phyloP scores from a whole-genome alignment of 2,329 filamentous ascomycete genomes.

The Massarina eburnea region DNA sequence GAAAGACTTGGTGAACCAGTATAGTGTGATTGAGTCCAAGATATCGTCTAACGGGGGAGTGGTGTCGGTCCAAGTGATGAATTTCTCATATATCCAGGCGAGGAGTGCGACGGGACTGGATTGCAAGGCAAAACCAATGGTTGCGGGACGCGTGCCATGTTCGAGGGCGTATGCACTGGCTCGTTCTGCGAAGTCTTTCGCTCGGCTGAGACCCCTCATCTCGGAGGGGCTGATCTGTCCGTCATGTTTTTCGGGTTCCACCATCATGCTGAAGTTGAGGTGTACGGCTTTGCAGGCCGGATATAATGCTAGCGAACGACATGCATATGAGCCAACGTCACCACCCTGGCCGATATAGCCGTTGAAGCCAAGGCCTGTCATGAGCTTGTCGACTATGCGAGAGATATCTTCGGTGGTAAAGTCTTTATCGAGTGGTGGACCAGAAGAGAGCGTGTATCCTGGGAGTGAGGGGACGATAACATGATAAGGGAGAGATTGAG shows the following conservation, averaged over 20 bases:
- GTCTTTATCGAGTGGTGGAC: conserved; percentile 50
- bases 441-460: conserved; percentile 56
- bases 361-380: conserved; percentile 57
- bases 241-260: conserved; percentile 18
- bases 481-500: conserved; percentile 58
- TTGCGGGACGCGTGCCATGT: conserved; percentile 59
- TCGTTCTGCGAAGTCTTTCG: conserved; percentile 44
- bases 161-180: conserved; percentile 56
- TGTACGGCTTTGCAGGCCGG: conserved; percentile 51
- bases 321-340: too few relatives aligned
- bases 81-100: conserved; percentile 63
- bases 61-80: conserved; percentile 56
- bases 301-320: too few relatives aligned
- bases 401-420: conserved; percentile 46
- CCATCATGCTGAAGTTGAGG: conserved; percentile 30
- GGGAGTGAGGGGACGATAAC: conserved; percentile 60
- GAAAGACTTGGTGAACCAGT: conserved; percentile 58
- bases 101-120: conserved; percentile 60
- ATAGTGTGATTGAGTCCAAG: conserved; percentile 56
- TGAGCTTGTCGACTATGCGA: conserved; percentile 53
- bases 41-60: conserved; percentile 46
- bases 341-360: conserved; percentile 42
- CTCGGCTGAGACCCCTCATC: conserved; percentile 47
- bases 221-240: too few relatives aligned
- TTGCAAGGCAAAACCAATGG: conserved; percentile 58